Percentiles rank a stretch among this genome's conserved stretches.
Conservation (phyloP, 2,329 filamentous ascomycete species). For the Aureobasidium zeae region DNA sequence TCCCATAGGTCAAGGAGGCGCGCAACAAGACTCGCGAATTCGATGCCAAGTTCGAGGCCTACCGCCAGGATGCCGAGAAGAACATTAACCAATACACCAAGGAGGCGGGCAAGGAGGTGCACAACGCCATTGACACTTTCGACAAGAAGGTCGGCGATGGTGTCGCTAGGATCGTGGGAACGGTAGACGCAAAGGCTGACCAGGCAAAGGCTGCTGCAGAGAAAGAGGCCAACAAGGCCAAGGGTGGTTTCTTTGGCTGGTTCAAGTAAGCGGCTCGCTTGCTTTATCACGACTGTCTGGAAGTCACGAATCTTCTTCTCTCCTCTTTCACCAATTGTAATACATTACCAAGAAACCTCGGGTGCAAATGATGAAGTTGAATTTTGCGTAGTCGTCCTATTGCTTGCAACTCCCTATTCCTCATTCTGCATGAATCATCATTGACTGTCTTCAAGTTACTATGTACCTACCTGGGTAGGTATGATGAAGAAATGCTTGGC, state of each 20-base stretch:
- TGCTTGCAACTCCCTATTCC: too few species aligned
- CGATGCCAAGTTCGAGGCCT: conserved; percentile 49
- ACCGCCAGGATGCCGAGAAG: conserved; percentile 49
- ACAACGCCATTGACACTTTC: conserved; percentile 59
- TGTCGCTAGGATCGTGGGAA: conserved; percentile 5
- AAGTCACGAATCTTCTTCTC: conserved; percentile 6
- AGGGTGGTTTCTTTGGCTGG: conserved; percentile 76
- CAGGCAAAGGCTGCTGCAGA: conserved; percentile 64
- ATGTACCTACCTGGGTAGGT: too few species aligned
- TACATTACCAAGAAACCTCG: conserved; percentile 1
- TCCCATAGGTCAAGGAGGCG: conserved; percentile 23
- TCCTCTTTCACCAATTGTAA: conserved; percentile 12
- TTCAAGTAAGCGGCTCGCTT: conserved; percentile 41
- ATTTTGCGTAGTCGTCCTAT: too few species aligned
- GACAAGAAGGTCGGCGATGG: conserved; percentile 60
- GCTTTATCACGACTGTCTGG: not conserved
- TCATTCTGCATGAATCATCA: too few species aligned
- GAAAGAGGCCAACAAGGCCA: conserved; percentile 68
- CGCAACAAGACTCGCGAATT: conserved; percentile 50
- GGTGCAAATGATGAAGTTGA: too few species aligned
- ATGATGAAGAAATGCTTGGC: not conserved
- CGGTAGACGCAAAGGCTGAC: conserved; percentile 53
- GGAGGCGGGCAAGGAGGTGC: conserved; percentile 48
- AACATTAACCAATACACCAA: conserved; percentile 54
- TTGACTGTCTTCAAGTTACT: too few species aligned